Percentiles rank a stretch among this genome's conserved stretches.
phyloP scores from a whole-genome alignment of 495 filamentous ascomycete genomes.

The Penicillium bovifimosum region DNA sequence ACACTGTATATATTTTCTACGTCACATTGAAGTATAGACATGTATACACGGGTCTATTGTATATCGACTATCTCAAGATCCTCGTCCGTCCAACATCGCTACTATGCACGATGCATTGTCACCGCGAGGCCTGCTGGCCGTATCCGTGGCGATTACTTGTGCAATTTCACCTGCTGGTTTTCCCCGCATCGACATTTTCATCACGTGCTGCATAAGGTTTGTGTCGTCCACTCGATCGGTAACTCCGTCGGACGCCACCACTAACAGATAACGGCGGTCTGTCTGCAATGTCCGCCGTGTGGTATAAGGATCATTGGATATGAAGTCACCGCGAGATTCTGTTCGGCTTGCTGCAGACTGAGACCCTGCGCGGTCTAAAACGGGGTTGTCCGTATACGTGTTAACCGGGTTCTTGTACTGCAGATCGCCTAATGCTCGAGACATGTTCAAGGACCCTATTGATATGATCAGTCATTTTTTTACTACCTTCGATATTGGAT shows the following conservation, averaged over 20 bases:
- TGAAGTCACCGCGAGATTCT: conserved; percentile 23
- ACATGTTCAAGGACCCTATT: conserved; percentile 38
- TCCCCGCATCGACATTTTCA: conserved; percentile 30
- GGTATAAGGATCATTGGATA: conserved; percentile 34
- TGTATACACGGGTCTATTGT: too few species aligned
- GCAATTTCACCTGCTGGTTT: conserved; percentile 30
- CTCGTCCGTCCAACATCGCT: conserved; percentile 27
- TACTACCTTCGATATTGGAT: not conserved
- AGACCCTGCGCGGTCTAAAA: conserved; percentile 15
- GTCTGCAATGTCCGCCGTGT: conserved; percentile 18
- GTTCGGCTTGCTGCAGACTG: conserved; percentile 16
- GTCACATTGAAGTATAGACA: too few species aligned
- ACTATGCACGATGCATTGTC: conserved; percentile 36
- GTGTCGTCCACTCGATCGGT: conserved; percentile 27
- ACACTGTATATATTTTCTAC: too few species aligned
- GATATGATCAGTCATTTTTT: not conserved
- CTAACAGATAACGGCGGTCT: conserved; percentile 27
- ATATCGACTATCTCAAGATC: conserved; percentile 9
- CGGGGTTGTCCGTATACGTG: conserved; percentile 8
- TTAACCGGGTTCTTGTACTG: conserved; percentile 41
- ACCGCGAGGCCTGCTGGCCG: conserved; percentile 14
- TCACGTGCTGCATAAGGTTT: conserved; percentile 30
- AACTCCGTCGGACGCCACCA: conserved; percentile 32
- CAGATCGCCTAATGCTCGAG: conserved; percentile 40
- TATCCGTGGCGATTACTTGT: conserved; percentile 18